Evolutionary conservation across 1,284 basidiomycete genomes (phyloP).

Genomic region (Rhodofomes roseus): DNA sequence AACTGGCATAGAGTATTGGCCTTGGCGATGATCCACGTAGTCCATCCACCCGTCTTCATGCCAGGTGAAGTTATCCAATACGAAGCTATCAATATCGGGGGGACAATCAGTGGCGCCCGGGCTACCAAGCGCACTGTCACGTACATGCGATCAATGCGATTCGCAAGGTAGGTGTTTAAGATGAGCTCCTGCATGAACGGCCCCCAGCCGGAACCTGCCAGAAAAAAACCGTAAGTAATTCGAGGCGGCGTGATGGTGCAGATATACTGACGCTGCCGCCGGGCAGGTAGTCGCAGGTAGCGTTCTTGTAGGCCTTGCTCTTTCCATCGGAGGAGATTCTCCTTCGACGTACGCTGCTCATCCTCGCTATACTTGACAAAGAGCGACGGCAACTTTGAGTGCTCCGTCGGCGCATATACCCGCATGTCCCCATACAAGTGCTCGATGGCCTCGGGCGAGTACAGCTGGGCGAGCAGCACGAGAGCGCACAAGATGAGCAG

Average conservation of each 20-base stretch:
- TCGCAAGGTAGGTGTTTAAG: not conserved
- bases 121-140: not conserved
- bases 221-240: not conserved
- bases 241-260: too few species aligned
- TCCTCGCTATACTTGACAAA: not conserved
- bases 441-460: not conserved
- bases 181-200: not conserved
- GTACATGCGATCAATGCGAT: not conserved
- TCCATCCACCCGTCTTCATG: not conserved
- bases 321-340: not conserved
- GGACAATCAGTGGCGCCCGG: not conserved
- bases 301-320: not conserved
- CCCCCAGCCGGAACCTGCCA: not conserved
- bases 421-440: not conserved
- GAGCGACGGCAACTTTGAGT: not conserved
- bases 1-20: not conserved
- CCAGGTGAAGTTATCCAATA: not conserved
- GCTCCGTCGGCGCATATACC: not conserved
- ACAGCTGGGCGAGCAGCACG: not conserved
- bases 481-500: not conserved
- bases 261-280: not conserved
- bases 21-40: not conserved
- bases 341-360: not conserved
- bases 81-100: not conserved
- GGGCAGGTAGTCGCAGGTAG: not conserved